Percentiles rank a stretch among this genome's conserved stretches.
These are phyloP conservation scores for Microbotryum scabiosae DNA, from an alignment of 1,284 basidiomycete species.

Conservation along the genomic window DNA sequence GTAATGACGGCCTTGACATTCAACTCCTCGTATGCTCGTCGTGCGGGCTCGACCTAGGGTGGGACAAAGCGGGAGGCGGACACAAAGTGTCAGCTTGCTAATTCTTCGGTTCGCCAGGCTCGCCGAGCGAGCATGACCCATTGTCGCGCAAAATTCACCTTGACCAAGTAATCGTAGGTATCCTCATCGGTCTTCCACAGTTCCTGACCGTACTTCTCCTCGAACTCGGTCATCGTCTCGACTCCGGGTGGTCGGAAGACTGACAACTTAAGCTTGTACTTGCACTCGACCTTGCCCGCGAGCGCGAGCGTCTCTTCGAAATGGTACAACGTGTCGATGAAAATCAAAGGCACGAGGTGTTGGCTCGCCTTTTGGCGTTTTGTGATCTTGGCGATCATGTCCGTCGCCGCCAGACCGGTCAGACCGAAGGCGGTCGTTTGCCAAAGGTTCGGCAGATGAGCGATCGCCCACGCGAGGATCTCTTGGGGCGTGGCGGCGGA, in stretches of 20 bases:
- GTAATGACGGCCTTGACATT: constrained; percentile 85
- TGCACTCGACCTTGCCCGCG: constrained; percentile 65
- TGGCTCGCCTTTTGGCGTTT: constrained; percentile 22
- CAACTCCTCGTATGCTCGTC: constrained; percentile 73
- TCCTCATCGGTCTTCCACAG: constrained; percentile 86
- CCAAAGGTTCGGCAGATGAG: constrained; percentile 58
- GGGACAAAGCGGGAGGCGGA: neutral
- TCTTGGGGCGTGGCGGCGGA: constrained; percentile 63
- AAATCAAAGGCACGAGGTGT: constrained; percentile 55
- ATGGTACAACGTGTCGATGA: constrained; percentile 94
- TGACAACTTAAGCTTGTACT: constrained; percentile 65
- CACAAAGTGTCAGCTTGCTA: neutral
- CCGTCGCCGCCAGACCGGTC: constrained; percentile 79
- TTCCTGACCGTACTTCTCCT: constrained; percentile 66
- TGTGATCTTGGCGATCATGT: constrained; percentile 78
- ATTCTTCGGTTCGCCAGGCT: neutral
- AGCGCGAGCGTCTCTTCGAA: constrained; percentile 87
- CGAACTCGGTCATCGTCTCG: constrained; percentile 63
- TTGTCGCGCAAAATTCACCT: constrained; percentile 49
- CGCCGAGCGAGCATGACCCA: neutral
- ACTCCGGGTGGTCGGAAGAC: constrained; percentile 73
- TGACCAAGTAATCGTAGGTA: constrained; percentile 85
- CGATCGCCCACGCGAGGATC: constrained; percentile 72
- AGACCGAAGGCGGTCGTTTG: constrained; percentile 92
- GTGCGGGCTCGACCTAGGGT: constrained; percentile 78